phyloP scores from a whole-genome alignment of 805 yeast genomes.

The Hanseniaspora occidentalis region DNA sequence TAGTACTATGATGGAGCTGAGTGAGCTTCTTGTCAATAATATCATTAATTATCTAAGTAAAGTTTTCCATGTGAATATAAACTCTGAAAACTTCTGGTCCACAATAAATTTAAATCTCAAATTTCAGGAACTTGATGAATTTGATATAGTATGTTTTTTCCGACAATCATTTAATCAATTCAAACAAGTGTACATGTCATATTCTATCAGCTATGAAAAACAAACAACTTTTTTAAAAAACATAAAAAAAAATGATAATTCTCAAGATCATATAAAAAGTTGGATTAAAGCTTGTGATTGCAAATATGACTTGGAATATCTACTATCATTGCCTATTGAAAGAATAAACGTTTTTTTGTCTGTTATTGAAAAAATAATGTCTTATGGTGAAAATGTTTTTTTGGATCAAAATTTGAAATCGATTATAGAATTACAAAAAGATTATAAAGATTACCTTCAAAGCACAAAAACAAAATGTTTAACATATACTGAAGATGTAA shows the following conservation, averaged over 20 bases:
- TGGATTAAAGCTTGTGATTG: slow-evolving; percentile 26
- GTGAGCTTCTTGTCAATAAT: slow-evolving; percentile 21
- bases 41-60: slow-evolving; percentile 2
- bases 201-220: slow-evolving; percentile 19
- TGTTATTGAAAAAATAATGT: not conserved
- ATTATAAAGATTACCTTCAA: too few relatives aligned
- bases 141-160: slow-evolving; percentile 22
- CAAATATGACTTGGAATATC: not conserved
- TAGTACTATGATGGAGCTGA: slow-evolving; percentile 27
- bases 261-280: slow-evolving; percentile 11
- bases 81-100: slow-evolving; percentile 1
- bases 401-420: too few relatives aligned
- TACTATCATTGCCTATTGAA: not conserved
- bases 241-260: slow-evolving; percentile 11
- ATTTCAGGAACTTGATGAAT: slow-evolving; percentile 2
- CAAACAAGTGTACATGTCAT: slow-evolving; percentile 24
- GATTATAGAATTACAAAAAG: too few relatives aligned
- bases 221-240: slow-evolving; percentile 19
- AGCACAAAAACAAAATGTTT: too few relatives aligned
- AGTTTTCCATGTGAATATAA: slow-evolving; percentile 2
- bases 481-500: too few relatives aligned
- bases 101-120: slow-evolving; percentile 9
- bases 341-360: too few relatives aligned
- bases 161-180: slow-evolving; percentile 23
- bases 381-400: not conserved